Evolutionary conservation across 2,329 filamentous ascomycete genomes (phyloP), one percentile per base, ranked within the genome.

Genomic region (Pyricularia pennisetigena): DNA sequence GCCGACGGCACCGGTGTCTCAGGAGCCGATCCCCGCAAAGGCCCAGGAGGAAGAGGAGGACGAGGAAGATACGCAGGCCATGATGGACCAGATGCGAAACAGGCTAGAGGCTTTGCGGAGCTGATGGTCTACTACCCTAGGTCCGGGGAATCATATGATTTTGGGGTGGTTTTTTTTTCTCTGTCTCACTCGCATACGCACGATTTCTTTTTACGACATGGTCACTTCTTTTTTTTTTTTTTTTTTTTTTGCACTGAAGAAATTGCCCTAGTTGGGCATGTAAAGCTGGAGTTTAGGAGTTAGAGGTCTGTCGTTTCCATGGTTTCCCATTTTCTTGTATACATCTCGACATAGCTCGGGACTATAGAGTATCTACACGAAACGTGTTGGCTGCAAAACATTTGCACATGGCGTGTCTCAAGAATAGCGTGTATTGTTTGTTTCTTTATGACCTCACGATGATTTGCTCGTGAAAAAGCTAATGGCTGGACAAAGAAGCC

Each of bases 31-130:
- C 65, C 79, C 82, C 9, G 63, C 65, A 49, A 30, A 64, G 24
- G 78, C 80, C 62, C 83, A 84, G 73, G 82, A 85, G 71, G 82
- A 82, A 70, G 90, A 85, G 69, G 88, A 93, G 72, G 91, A 93
- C 70, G 92, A 96, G 74, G 90, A 94, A 75, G 91, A 95, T 74
- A 89, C 92, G 70, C 93, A 97, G 79, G 93, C 91, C 65, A 93
- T 95, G 82, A 87, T 98, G 81, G 90, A 93, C 74, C 91, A 97
- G 82, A 98, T 98, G 95, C 85, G 94, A 76, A 93, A 93, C 73
- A 85, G 94, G 65, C 79, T 99, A 73, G 93, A 98, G 80, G 94
- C 94, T 49, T 80, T 98, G 76, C 91, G 95, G 85, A 97, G 93
- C 79, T 97, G 78, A 73, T 41, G 26, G 23, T 59, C 35, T 59